phyloP scores from a whole-genome alignment of 495 filamentous ascomycete genomes.

The Xanthoparmelia taractica region DNA sequence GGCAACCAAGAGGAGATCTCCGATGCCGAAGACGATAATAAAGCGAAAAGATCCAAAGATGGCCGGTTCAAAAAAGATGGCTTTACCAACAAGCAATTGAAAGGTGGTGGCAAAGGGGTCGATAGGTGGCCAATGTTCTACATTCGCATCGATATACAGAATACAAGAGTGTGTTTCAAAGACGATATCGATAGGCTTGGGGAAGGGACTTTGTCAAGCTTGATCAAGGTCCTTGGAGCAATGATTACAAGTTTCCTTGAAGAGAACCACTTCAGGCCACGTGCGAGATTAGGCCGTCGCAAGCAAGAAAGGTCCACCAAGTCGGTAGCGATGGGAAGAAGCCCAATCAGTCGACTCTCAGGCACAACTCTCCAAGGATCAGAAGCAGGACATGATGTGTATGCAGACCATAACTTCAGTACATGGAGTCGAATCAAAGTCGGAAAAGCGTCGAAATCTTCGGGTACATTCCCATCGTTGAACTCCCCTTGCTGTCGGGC shows the following conservation, averaged over 20 bases:
- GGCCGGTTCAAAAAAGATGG: constrained; percentile 41
- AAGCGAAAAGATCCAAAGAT: constrained; percentile 34
- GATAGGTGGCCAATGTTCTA: constrained; percentile 92
- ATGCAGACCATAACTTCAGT: constrained; percentile 39
- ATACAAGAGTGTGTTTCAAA: background rate
- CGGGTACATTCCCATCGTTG: background rate
- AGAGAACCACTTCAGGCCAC: constrained; percentile 56
- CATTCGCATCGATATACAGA: constrained; percentile 54
- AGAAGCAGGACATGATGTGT: constrained; percentile 17
- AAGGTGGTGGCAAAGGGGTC: constrained; percentile 51
- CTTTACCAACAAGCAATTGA: constrained; percentile 50
- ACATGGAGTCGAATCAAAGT: constrained; percentile 64
- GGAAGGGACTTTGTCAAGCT: constrained; percentile 42
- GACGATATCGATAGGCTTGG: constrained; percentile 27
- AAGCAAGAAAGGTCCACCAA: background rate
- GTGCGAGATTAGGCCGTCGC: constrained; percentile 16
- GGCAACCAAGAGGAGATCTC: constrained; percentile 48
- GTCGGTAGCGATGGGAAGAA: background rate
- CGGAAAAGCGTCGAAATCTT: constrained; percentile 24
- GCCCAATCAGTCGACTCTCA: background rate
- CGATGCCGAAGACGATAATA: constrained; percentile 31
- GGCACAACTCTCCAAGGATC: constrained; percentile 9
- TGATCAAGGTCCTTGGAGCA: constrained; percentile 53
- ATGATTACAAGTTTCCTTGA: constrained; percentile 61
- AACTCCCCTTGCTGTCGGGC: constrained; percentile 2